These are phyloP conservation scores for Carex pumila DNA, from an alignment of 176 grass and related monocot genomes.

Conservation along the genomic window DNA sequence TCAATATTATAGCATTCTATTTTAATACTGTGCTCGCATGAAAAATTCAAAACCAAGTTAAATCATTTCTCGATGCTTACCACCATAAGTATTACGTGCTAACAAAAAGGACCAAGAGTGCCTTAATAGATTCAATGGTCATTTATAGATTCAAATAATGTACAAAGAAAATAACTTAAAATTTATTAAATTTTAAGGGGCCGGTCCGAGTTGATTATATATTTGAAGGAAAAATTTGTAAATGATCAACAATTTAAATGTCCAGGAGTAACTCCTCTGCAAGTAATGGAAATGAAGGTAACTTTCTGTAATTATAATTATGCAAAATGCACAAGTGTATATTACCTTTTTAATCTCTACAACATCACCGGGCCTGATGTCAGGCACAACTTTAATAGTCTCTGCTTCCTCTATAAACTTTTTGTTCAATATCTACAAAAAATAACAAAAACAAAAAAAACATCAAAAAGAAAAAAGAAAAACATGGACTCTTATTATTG, in stretches of 20 bases:
- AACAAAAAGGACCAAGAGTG: background rate
- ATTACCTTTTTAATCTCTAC: conserved; percentile 92
- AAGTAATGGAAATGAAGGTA: background rate
- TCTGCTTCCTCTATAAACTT: conserved; percentile 71
- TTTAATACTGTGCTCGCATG: conserved; percentile 2
- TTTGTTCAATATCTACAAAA: conserved; percentile 82
- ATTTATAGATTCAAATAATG: background rate
- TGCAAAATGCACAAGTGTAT: background rate
- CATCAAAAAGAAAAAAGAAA: background rate
- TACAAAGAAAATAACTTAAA: background rate
- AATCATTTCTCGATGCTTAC: background rate
- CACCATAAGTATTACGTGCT: background rate
- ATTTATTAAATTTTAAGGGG: background rate
- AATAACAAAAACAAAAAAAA: background rate
- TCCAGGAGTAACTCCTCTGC: background rate
- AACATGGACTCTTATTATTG: background rate
- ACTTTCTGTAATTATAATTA: background rate
- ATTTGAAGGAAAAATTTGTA: background rate
- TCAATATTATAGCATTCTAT: background rate
- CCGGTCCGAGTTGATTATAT: background rate
- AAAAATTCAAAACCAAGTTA: background rate
- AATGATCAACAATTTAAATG: background rate
- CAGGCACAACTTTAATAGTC: conserved; percentile 72
- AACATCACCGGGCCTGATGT: conserved; percentile 82
- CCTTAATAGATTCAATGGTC: background rate